These are phyloP conservation scores for Penicillium sp. DNA, from an alignment of 2,329 filamentous ascomycete genomes.

Conservation along the genomic window DNA sequence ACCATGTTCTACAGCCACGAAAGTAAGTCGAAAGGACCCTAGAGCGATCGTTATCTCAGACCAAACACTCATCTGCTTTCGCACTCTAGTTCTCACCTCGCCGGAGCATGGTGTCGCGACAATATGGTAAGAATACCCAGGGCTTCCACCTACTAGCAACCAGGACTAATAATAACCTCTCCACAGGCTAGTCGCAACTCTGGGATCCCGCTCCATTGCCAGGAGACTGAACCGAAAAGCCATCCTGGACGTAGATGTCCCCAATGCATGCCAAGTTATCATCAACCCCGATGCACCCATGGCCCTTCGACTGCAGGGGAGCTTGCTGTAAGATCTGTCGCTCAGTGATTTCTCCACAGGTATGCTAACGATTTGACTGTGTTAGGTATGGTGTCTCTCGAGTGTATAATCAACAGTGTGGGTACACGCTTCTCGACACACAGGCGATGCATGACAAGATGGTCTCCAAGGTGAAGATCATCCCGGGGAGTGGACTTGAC, in stretches of 20 bases:
- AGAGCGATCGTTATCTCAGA: not conserved
- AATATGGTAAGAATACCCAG: slow-evolving; percentile 67
- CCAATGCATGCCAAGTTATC: slow-evolving; percentile 86
- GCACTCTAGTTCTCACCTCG: slow-evolving; percentile 67
- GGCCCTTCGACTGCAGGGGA: slow-evolving; percentile 85
- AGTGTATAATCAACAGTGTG: slow-evolving; percentile 83
- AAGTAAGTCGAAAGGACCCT: slow-evolving; percentile 57
- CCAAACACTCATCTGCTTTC: slow-evolving; percentile 21
- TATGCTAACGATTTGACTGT: not conserved
- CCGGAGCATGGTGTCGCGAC: slow-evolving; percentile 90
- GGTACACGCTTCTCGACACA: slow-evolving; percentile 78
- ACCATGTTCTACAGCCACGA: slow-evolving; percentile 95
- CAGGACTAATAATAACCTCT: slow-evolving; percentile 1
- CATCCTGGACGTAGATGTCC: slow-evolving; percentile 83
- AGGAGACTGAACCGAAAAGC: slow-evolving; percentile 79
- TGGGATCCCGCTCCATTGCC: slow-evolving; percentile 69
- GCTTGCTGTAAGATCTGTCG: slow-evolving; percentile 63
- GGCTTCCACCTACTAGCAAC: slow-evolving; percentile 20
- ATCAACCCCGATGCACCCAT: slow-evolving; percentile 80
- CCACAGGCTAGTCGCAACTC: slow-evolving; percentile 82
- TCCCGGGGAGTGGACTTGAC: slow-evolving; percentile 64
- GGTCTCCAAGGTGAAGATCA: slow-evolving; percentile 62
- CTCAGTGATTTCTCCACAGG: not conserved
- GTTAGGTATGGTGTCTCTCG: slow-evolving; percentile 72
- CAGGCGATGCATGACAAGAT: slow-evolving; percentile 74